Evolutionary conservation across 2,329 filamentous ascomycete genomes (phyloP).

Genomic region (Trichoderma atroviride): DNA sequence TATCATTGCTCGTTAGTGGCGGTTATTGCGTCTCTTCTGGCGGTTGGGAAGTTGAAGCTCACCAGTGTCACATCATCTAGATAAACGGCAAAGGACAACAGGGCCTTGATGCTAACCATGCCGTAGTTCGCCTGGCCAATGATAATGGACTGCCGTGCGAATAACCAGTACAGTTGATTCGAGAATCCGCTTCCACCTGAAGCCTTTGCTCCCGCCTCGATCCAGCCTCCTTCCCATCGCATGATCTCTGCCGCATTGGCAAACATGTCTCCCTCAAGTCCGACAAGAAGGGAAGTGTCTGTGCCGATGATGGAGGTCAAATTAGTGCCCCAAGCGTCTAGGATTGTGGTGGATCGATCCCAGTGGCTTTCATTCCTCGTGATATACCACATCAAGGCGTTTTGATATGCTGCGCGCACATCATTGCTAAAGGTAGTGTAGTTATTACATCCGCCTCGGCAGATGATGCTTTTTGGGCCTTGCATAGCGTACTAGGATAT

Average conservation of each 20-base stretch:
- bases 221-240: constrained; percentile 1
- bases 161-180: background rate
- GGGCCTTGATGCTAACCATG: constrained; percentile 4
- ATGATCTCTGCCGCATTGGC: constrained; percentile 7
- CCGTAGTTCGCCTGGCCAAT: constrained; percentile 1
- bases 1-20: no score
- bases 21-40: no score
- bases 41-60: background rate
- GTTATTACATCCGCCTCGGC: background rate
- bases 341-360: background rate
- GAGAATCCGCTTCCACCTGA: constrained; percentile 6
- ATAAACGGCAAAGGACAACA: constrained; percentile 1
- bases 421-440: constrained; percentile 1
- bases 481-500: background rate
- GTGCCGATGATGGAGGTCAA: background rate
- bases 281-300: background rate
- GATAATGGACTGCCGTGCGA: background rate
- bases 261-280: constrained; percentile 10
- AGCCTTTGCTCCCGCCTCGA: background rate
- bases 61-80: constrained; percentile 1
- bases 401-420: background rate
- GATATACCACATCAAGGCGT: constrained; percentile 5
- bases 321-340: background rate
- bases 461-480: background rate
- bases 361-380: constrained; percentile 5